phyloP scores from a whole-genome alignment of 2,329 filamentous ascomycete genomes.

The Cladobotryum protrusum region DNA sequence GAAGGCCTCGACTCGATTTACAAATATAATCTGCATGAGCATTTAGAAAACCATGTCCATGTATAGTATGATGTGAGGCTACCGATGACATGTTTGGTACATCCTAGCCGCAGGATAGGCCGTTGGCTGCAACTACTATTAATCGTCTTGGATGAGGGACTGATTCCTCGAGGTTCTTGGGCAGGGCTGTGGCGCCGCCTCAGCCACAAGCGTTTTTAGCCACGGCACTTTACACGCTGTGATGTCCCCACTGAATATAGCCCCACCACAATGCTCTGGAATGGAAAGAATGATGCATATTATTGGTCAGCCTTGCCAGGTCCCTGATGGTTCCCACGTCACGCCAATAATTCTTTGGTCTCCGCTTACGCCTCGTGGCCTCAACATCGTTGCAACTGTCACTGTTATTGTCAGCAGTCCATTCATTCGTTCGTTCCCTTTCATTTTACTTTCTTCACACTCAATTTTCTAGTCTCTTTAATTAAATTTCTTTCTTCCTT shows the following conservation, averaged over 20 bases:
- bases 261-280: background rate
- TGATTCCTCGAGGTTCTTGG: too few species aligned
- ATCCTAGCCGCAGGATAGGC: too few species aligned
- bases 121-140: too few species aligned
- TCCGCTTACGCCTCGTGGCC: constrained; percentile 3
- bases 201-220: background rate
- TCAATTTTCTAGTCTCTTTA: background rate
- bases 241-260: background rate
- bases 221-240: background rate
- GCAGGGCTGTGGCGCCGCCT: background rate
- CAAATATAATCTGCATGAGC: background rate
- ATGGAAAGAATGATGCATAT: background rate
- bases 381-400: constrained; percentile 10
- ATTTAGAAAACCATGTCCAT: background rate
- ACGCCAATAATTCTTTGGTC: background rate
- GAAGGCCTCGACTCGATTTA: too few species aligned
- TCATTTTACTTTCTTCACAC: background rate
- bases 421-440: background rate
- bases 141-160: too few species aligned
- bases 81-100: too few species aligned
- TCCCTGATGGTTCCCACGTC: background rate
- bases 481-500: background rate
- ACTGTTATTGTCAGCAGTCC: background rate
- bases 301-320: constrained; percentile 7
- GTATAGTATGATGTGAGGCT: background rate